Evolutionary conservation across 176 grass and related monocot species (phyloP), one percentile per base, ranked within the genome.

Genomic region (Stipa capillata): DNA sequence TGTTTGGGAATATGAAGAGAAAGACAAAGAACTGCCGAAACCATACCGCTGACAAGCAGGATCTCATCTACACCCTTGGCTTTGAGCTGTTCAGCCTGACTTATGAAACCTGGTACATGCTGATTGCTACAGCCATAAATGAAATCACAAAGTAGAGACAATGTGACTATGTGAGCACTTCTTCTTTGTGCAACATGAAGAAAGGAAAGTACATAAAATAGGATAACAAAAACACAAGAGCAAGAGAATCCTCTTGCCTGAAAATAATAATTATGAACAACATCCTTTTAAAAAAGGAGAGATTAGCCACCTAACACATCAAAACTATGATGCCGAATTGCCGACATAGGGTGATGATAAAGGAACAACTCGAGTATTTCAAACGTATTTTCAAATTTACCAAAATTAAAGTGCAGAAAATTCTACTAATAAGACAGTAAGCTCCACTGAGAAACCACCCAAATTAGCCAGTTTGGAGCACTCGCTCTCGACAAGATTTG

Each of bases 41-140:
- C 28, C 55, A 29, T 88, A 97, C 92, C 96, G 9, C 92, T 93
- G 67, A 99, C 54, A 65, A 95, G 85, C 32, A 99, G 65, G 74
- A 99, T 95, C 59, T 95, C 96, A 6, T 99, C 90, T 31, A 99
- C 88, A 62, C 96, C 92, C 90, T 99, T 99, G 78, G 88, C 86
- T 85, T 95, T 95, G 25, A 99, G 92, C 73, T 95, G 78, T 53
- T 99, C 96, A 42, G 96, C 87, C 73, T 79, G 80, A 57, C 84
- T 87, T 44, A 99, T 89, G 84, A 99, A 99, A 65, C 96, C 88
- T 28, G 96, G 96, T 29, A 99, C 96, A 57, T 99, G 96, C 81
- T 93, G 86, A 79, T 86, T 95, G 83, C 96, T 99, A 50, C 31
- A 62, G 1, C 33, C 63, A 88, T 14, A 16, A 20, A 90, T 79